phyloP scores from a whole-genome alignment of 1,139 yeast genomes.

The Geotrichum bryndzae region DNA sequence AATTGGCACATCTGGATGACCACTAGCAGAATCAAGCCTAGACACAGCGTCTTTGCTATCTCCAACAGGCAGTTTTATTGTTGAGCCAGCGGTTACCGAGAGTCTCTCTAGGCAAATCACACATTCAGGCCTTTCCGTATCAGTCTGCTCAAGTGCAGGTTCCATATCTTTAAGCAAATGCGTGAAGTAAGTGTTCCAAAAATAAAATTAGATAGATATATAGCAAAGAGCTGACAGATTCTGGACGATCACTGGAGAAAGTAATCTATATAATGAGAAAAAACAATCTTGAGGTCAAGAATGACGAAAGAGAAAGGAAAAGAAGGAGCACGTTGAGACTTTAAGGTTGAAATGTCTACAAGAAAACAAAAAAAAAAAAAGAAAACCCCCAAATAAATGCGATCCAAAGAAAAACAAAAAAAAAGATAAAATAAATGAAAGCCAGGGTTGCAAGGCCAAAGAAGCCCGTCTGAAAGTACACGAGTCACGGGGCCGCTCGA shows the following conservation, averaged over 20 bases:
- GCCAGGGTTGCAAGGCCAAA: too few species aligned
- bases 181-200: background rate
- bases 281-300: background rate
- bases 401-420: background rate
- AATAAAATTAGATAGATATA: background rate
- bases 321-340: background rate
- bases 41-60: background rate
- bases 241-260: background rate
- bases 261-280: background rate
- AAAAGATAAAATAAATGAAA: background rate
- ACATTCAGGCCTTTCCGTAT: background rate
- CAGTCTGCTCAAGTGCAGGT: background rate
- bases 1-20: background rate
- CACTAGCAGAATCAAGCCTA: background rate
- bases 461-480: too few species aligned
- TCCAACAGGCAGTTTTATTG: background rate
- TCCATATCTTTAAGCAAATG: background rate
- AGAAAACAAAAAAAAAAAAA: background rate
- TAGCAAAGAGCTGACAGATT: background rate
- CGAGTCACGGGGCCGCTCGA: too few species aligned
- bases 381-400: too few species aligned
- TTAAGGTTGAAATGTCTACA: background rate
- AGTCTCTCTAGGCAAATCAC: background rate
- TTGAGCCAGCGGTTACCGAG: background rate
- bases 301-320: background rate